A percentile compares a stretch with the other conserved stretches of the same genome.
These are phyloP conservation scores for Ceratocystis papillata DNA, from an alignment of 2,329 filamentous ascomycete species.

Conservation along the genomic window DNA sequence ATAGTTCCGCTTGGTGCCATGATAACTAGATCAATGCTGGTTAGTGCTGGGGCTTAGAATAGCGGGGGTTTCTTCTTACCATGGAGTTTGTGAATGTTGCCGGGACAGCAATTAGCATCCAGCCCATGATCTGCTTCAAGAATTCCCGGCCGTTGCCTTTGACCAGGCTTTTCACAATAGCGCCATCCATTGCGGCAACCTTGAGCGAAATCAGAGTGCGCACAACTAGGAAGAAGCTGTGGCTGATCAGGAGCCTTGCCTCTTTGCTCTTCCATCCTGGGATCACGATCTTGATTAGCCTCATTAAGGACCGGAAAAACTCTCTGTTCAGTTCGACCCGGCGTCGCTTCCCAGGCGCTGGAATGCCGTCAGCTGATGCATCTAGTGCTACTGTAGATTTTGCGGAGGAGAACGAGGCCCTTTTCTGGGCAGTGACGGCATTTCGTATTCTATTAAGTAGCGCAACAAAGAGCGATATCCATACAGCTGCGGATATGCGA, in stretches of 20 bases:
- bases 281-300: slow-evolving; percentile 74
- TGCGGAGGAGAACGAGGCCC: slow-evolving; percentile 58
- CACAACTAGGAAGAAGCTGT: slow-evolving; percentile 84
- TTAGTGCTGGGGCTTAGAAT: background rate
- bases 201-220: slow-evolving; percentile 88
- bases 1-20: slow-evolving; percentile 92
- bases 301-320: slow-evolving; percentile 61
- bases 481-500: slow-evolving; percentile 71
- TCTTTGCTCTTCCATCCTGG: slow-evolving; percentile 87
- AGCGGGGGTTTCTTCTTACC: slow-evolving; percentile 40
- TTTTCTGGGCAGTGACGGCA: slow-evolving; percentile 88
- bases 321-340: slow-evolving; percentile 90
- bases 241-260: slow-evolving; percentile 71
- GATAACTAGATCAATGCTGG: slow-evolving; percentile 53
- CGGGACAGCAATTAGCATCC: slow-evolving; percentile 94
- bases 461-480: slow-evolving; percentile 69
- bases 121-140: slow-evolving; percentile 79
- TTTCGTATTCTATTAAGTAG: slow-evolving; percentile 79
- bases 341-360: slow-evolving; percentile 44
- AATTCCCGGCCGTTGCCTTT: slow-evolving; percentile 88
- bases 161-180: slow-evolving; percentile 82
- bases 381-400: slow-evolving; percentile 43
- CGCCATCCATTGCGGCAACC: slow-evolving; percentile 90
- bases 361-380: slow-evolving; percentile 29
- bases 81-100: slow-evolving; percentile 98